These are phyloP conservation scores for Triticum urartu DNA, from an alignment of 176 grass and related monocot species.

Conservation along the genomic window DNA sequence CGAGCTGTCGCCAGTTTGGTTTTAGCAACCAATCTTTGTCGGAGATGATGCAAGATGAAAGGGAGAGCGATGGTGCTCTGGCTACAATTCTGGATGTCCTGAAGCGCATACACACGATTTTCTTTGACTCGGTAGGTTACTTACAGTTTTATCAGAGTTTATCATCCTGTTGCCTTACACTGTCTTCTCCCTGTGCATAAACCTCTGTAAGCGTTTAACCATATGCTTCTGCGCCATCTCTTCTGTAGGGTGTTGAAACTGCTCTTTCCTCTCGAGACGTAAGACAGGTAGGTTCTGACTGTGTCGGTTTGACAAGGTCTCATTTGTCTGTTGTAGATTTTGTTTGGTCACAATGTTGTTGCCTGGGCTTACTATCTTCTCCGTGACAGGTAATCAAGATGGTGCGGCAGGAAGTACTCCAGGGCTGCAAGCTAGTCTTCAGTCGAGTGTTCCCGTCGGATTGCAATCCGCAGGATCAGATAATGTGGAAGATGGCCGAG, in stretches of 20 bases:
- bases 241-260: slow-evolving; percentile 50
- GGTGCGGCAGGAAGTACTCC: slow-evolving; percentile 54
- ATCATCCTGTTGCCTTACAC: not conserved
- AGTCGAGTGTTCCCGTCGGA: slow-evolving; percentile 63
- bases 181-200: not conserved
- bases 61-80: slow-evolving; percentile 70
- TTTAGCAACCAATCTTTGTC: slow-evolving; percentile 59
- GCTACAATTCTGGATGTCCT: slow-evolving; percentile 80
- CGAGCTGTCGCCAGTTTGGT: slow-evolving; percentile 64
- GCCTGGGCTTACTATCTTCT: not conserved
- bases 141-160: not conserved
- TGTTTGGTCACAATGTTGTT: not conserved
- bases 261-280: slow-evolving; percentile 58
- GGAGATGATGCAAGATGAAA: slow-evolving; percentile 78
- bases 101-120: slow-evolving; percentile 62
- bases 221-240: not conserved
- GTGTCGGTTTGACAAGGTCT: not conserved
- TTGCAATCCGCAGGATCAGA: slow-evolving; percentile 39
- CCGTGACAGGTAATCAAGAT: slow-evolving; percentile 59
- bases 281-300: slow-evolving; percentile 52
- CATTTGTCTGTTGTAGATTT: slow-evolving; percentile 6
- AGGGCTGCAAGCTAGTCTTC: slow-evolving; percentile 82
- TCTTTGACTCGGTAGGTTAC: slow-evolving; percentile 74
- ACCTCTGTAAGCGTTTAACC: not conserved
- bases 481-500: slow-evolving; percentile 80